These are phyloP conservation scores for Emydomyces testavorans DNA, from an alignment of 2,329 filamentous ascomycete species.

Conservation along the genomic window DNA sequence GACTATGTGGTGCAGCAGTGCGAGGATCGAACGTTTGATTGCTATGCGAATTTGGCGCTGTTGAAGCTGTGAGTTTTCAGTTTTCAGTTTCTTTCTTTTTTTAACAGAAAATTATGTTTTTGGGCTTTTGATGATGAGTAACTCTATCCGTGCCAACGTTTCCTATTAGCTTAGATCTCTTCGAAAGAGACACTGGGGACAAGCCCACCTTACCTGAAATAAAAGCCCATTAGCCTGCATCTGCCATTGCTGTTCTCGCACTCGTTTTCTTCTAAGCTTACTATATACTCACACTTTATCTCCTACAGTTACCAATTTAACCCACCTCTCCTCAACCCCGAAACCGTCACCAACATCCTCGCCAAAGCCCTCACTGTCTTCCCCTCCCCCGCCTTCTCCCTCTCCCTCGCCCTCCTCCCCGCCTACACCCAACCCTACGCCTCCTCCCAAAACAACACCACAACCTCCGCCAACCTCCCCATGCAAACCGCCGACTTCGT, in stretches of 20 bases:
- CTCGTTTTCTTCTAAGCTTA: neutral
- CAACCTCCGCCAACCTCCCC: conserved; percentile 35
- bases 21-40: conserved; percentile 86
- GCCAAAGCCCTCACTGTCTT: conserved; percentile 97
- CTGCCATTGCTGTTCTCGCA: neutral
- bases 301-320: conserved; percentile 99
- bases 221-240: neutral
- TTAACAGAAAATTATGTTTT: neutral
- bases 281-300: conserved; percentile 1
- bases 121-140: conserved; percentile 49
- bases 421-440: conserved; percentile 60
- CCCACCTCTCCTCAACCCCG: conserved; percentile 91
- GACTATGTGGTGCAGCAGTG: conserved; percentile 91
- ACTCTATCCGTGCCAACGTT: conserved; percentile 60
- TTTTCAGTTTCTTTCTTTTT: conserved; percentile 7
- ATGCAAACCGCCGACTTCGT: conserved; percentile 46
- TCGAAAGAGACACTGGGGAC: conserved; percentile 35
- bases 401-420: conserved; percentile 86
- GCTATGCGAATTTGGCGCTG: conserved; percentile 90
- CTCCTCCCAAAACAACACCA: conserved; percentile 40
- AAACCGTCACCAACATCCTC: conserved; percentile 97
- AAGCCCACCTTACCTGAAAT: conserved; percentile 43
- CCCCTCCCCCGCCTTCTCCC: conserved; percentile 87
- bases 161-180: conserved; percentile 63
- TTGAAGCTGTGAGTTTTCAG: conserved; percentile 69